phyloP scores from a whole-genome alignment of 169 alveolate species.

The Amoebophrya sp. region DNA sequence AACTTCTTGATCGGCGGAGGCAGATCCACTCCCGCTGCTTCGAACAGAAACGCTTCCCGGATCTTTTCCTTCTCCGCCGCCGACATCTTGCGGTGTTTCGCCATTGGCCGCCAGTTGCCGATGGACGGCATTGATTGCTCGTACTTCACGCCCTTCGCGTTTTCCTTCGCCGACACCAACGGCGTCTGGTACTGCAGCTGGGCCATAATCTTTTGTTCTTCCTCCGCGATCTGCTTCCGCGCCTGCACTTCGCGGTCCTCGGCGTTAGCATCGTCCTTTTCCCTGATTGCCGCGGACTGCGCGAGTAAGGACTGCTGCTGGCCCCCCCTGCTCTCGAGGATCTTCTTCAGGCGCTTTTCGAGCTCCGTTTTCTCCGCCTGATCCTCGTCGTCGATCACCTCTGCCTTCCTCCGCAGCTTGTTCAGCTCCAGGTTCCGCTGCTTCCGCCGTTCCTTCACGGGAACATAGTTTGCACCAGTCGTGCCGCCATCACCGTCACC shows the following conservation, averaged over 20 bases:
- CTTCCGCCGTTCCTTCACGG: too few relatives aligned
- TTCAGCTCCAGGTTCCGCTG: too few relatives aligned
- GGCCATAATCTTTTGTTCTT: neutral
- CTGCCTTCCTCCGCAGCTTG: too few relatives aligned
- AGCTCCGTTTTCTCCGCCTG: too few relatives aligned
- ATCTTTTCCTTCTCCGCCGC: constrained; percentile 37
- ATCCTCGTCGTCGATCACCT: too few relatives aligned
- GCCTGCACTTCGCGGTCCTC: neutral
- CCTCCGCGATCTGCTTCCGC: neutral
- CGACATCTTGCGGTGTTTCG: constrained; percentile 15
- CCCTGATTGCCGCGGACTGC: neutral
- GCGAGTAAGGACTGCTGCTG: neutral
- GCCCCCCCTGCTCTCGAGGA: too few relatives aligned
- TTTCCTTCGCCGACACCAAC: neutral
- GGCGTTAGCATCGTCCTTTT: neutral
- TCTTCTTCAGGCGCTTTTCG: too few relatives aligned
- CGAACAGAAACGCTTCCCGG: constrained; percentile 51
- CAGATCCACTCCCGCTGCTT: constrained; percentile 63
- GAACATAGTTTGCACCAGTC: too few relatives aligned
- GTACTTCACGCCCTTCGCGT: neutral
- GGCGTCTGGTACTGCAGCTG: neutral
- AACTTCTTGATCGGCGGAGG: constrained; percentile 82
- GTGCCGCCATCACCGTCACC: too few relatives aligned
- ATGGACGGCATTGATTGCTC: neutral
- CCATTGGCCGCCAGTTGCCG: neutral